Conservation (phyloP, 2,329 filamentous ascomycete species). For the Cadophora gregata region DNA sequence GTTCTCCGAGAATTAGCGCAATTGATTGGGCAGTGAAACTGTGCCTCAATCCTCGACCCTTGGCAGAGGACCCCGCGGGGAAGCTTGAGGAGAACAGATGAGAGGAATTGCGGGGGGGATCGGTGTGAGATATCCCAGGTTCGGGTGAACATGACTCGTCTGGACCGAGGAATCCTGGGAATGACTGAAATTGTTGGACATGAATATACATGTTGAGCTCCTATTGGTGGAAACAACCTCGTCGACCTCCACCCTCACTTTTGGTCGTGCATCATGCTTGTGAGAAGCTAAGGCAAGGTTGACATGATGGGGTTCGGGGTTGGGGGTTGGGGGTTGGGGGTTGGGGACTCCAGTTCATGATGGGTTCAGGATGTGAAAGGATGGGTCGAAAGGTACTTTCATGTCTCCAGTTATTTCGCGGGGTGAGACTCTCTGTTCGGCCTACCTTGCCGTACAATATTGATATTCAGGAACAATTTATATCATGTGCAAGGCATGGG, state of each 20-base stretch:
- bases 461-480: not conserved
- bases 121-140: constrained; percentile 4
- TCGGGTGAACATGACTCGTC: constrained; percentile 5
- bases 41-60: not conserved
- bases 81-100: not conserved
- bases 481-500: not conserved
- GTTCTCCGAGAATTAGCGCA: not conserved
- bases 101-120: not conserved
- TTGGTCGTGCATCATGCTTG: not conserved
- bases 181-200: not conserved
- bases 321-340: no score
- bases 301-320: not conserved
- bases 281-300: not conserved
- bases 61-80: constrained; percentile 8
- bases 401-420: not conserved
- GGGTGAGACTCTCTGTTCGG: not conserved
- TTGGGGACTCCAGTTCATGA: not conserved
- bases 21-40: not conserved
- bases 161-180: constrained; percentile 1
- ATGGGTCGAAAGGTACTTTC: not conserved
- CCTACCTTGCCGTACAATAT: not conserved
- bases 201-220: not conserved
- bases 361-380: not conserved
- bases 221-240: constrained; percentile 12
- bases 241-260: constrained; percentile 6